Percentiles rank a stretch among this genome's conserved stretches.
phyloP scores from a whole-genome alignment of 1,284 basidiomycete genomes.

The Erythrobasidium hasegawianum region DNA sequence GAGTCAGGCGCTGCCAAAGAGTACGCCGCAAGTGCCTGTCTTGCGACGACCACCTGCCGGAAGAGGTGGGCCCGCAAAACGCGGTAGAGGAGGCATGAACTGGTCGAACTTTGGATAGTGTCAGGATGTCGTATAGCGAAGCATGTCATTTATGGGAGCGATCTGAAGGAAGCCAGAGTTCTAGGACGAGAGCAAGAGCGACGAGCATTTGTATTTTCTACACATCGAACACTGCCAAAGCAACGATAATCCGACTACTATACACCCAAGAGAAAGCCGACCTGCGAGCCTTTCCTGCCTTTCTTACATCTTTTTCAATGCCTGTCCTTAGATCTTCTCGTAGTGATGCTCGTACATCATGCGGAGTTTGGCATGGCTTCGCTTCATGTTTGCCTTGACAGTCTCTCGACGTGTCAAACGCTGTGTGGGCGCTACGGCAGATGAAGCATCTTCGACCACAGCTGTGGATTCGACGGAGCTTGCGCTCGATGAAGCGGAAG shows the following conservation, averaged over 20 bases:
- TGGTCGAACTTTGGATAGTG: slow-evolving; percentile 31
- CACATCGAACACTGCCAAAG: slow-evolving; percentile 4
- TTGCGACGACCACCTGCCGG: slow-evolving; percentile 10
- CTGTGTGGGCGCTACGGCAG: background rate
- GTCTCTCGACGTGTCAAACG: background rate
- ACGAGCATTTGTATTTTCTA: background rate
- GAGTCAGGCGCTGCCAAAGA: background rate
- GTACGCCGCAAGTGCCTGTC: slow-evolving; percentile 11
- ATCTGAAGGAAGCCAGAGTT: no score
- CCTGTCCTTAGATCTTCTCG: background rate
- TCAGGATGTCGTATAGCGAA: no score
- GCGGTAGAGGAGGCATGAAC: slow-evolving; percentile 15
- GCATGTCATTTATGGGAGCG: no score
- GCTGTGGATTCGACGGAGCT: no score
- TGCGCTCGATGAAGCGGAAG: no score
- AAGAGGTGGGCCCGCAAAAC: slow-evolving; percentile 6
- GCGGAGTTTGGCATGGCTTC: slow-evolving; percentile 9
- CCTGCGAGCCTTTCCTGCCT: background rate
- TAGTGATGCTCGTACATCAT: slow-evolving; percentile 14
- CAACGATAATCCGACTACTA: background rate
- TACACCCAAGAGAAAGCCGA: background rate
- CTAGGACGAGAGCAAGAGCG: background rate
- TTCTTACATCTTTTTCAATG: background rate
- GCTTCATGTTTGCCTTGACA: background rate
- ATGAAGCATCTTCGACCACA: no score